phyloP scores from a whole-genome alignment of 768 basidiomycete species.

The Trametes cinnabarina region DNA sequence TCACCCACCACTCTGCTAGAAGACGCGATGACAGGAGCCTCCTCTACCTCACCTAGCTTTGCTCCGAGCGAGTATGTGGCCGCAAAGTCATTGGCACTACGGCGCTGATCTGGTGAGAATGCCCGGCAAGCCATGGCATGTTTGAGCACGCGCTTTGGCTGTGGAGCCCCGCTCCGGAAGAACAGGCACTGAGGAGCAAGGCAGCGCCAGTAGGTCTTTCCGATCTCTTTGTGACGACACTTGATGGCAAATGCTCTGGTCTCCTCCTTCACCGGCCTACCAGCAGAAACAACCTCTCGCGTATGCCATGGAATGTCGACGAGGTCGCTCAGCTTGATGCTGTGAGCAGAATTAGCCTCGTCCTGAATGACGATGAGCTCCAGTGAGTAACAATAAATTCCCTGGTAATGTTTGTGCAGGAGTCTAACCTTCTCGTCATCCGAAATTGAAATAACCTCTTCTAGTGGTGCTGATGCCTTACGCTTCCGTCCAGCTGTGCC shows the following conservation, averaged over 20 bases:
- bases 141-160: neutral
- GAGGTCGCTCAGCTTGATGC: neutral
- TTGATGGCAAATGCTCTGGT: neutral
- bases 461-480: neutral
- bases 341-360: too few relatives aligned
- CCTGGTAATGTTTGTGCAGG: neutral
- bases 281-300: neutral
- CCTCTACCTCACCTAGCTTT: neutral
- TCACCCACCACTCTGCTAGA: too few relatives aligned
- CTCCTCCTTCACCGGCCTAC: neutral
- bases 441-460: neutral
- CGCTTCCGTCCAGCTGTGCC: neutral
- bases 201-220: neutral
- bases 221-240: neutral
- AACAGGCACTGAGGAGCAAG: neutral
- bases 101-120: neutral
- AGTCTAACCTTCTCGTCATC: neutral
- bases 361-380: neutral
- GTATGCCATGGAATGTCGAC: neutral
- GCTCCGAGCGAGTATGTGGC: neutral
- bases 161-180: neutral
- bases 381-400: neutral
- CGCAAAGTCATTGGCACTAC: neutral
- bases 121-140: neutral
- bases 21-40: too few relatives aligned